Conservation (phyloP, 306 rosid species). For the Cicer cuneatum region DNA sequence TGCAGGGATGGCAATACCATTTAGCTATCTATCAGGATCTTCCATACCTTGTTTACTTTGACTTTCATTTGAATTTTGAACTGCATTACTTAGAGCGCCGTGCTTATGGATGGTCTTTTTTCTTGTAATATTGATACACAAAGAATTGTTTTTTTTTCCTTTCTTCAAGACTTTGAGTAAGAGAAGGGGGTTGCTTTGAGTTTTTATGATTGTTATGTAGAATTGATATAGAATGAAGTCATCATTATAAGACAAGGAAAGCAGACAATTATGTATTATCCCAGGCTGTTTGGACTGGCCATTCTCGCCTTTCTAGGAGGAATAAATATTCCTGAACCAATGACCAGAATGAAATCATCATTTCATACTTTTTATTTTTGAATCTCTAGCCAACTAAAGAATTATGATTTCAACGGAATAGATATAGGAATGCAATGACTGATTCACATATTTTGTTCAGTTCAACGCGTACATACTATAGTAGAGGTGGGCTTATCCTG, state of each 20-base stretch:
- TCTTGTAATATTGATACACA: background rate
- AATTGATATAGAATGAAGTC: slow-evolving; percentile 1
- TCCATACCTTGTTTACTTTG: slow-evolving; percentile 1
- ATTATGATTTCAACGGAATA: background rate
- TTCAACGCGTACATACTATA: background rate
- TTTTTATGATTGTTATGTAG: slow-evolving; percentile 1
- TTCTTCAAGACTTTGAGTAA: background rate
- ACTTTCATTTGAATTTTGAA: slow-evolving; percentile 13
- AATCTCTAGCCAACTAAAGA: slow-evolving; percentile 15
- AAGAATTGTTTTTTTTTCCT: background rate
- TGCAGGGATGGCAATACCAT: slow-evolving; percentile 5
- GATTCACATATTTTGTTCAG: too few relatives aligned
- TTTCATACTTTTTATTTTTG: background rate
- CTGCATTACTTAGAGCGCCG: background rate
- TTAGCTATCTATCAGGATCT: slow-evolving; percentile 7
- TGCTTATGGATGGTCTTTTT: background rate
- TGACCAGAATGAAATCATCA: slow-evolving; percentile 23
- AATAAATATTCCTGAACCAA: slow-evolving; percentile 6
- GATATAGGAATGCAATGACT: slow-evolving; percentile 16
- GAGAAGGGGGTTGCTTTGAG: background rate
- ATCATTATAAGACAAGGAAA: background rate
- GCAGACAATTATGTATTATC: background rate
- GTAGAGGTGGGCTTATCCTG: slow-evolving; percentile 1
- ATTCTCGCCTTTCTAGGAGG: slow-evolving; percentile 11
- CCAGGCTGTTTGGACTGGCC: background rate